Base-by-base conservation (phyloP, 176 grass and related monocot genomes). In the Oryza officinalis region DNA sequence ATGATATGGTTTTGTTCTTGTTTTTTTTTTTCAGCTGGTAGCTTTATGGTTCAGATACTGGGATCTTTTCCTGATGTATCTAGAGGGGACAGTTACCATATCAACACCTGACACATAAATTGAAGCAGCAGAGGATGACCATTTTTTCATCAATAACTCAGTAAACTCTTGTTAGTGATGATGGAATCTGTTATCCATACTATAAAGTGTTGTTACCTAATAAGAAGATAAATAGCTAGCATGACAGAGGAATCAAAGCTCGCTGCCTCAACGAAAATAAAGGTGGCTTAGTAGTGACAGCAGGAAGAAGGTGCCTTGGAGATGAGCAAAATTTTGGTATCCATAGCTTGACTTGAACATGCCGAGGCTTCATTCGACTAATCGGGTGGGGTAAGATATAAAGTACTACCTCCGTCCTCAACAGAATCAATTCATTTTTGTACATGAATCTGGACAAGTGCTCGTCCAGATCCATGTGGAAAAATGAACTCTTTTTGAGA, bases 21-120 rank as follows among this genome's bases (percentile, higher is more conserved):
- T 22, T 10, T 46, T 25, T 41, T 14, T 64, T 80, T 86, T 81
- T 18, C 85, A 87, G 89, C 31, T 8, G 89, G 89, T 65, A 81
- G 81, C 71, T 87, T 91, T 85, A 87, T 84, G 63, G 89, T 87
- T 84, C 89, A 91, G 52, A 65, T 91, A 83, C 11, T 84, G 33
- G 85, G 81, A 67, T 84, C 81, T 31, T 76, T 84, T 50, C 52
- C 81, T 5, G 64, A 80, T 63, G 52, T 69, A 26, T 84, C 81
- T 60, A 60, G 30, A 69, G 38, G 54, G 49, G 65, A 83, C 70
- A 80, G 54, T 65, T 80, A 71, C 44, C 71, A 87, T 71, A 63
- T 86, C 74, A 79, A 14, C 79, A 90, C 17, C 23, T 87, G 76
- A 71, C 57, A 17, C 3, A 72, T 8, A 82, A n/a, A 38, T 59